Conservation (phyloP, 2,329 filamentous ascomycete genomes). For the Cadophora gregata region DNA sequence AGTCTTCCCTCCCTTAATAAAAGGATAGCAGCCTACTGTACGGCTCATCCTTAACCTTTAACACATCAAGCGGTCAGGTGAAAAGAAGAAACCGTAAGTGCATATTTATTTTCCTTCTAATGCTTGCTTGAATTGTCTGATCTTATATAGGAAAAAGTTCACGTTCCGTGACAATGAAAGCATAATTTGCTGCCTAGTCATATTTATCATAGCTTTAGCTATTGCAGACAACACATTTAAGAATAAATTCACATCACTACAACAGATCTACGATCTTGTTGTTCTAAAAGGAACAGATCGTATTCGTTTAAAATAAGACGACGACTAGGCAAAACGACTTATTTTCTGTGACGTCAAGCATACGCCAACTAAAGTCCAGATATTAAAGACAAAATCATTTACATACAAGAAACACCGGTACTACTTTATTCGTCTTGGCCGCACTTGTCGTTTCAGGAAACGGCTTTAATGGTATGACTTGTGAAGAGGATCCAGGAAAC, state of each 20-base stretch:
- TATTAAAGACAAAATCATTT: conserved; percentile 40
- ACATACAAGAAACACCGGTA: conserved; percentile 50
- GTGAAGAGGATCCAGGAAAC: conserved; percentile 36
- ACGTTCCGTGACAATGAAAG: conserved; percentile 37
- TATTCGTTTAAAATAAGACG: conserved; percentile 37
- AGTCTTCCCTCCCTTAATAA: conserved; percentile 35
- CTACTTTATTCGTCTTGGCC: conserved; percentile 46
- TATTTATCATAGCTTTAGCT: conserved; percentile 38
- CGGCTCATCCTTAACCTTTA: conserved; percentile 38
- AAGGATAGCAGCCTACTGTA: conserved; percentile 32
- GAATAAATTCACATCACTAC: conserved; percentile 35
- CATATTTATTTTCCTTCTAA: conserved; percentile 13
- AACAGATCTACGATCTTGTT: conserved; percentile 39
- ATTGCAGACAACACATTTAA: conserved; percentile 38
- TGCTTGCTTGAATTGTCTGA: conserved; percentile 17
- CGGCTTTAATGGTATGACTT: conserved; percentile 40
- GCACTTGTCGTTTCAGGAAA: conserved; percentile 38
- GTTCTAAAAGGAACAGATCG: conserved; percentile 31
- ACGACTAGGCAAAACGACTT: conserved; percentile 32
- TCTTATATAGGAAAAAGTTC: conserved; percentile 36
- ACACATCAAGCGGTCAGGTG: conserved; percentile 38
- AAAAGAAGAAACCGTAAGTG: conserved; percentile 36
- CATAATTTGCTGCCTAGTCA: conserved; percentile 33
- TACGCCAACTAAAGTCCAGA: conserved; percentile 26
- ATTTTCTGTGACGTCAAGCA: conserved; percentile 38